These are phyloP conservation scores for Debaryomyces psychrophilus DNA, from an alignment of 1,139 yeast genomes.

Conservation along the genomic window DNA sequence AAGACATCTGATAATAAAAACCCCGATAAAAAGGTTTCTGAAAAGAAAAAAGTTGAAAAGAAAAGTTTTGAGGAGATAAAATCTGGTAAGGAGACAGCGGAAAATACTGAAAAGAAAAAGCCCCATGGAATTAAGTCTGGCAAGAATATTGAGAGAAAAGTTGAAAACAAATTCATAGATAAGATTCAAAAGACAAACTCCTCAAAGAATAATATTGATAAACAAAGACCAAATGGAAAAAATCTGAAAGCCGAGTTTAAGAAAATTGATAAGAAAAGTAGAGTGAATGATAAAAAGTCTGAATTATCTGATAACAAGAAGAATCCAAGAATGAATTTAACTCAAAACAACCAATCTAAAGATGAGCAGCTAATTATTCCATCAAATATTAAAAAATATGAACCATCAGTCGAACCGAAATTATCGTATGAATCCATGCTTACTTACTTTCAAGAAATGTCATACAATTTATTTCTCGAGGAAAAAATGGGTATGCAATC, in stretches of 20 bases:
- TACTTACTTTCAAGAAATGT: constrained; percentile 60
- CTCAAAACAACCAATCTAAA: neutral
- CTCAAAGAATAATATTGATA: neutral
- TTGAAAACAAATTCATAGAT: neutral
- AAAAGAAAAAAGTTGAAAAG: neutral
- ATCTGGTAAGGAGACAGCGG: neutral
- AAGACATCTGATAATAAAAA: neutral
- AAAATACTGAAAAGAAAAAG: neutral
- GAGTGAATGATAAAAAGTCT: neutral
- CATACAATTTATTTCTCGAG: constrained; percentile 64
- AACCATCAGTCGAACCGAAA: constrained; percentile 40
- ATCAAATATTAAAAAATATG: constrained; percentile 29
- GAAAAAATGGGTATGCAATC: constrained; percentile 50
- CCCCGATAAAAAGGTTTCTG: neutral
- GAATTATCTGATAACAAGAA: neutral
- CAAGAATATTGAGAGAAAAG: neutral
- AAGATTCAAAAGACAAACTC: neutral
- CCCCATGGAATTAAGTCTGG: neutral
- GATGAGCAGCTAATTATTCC: constrained; percentile 24
- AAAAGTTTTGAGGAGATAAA: neutral
- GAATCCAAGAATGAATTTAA: neutral
- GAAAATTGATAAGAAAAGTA: neutral
- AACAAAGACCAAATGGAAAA: constrained; percentile 1
- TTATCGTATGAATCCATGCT: constrained; percentile 52
- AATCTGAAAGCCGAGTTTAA: neutral